Evolutionary conservation across 257 asterid species (phyloP), one percentile per base, ranked within the genome.

Genomic region (Nicotiana attenuata): DNA sequence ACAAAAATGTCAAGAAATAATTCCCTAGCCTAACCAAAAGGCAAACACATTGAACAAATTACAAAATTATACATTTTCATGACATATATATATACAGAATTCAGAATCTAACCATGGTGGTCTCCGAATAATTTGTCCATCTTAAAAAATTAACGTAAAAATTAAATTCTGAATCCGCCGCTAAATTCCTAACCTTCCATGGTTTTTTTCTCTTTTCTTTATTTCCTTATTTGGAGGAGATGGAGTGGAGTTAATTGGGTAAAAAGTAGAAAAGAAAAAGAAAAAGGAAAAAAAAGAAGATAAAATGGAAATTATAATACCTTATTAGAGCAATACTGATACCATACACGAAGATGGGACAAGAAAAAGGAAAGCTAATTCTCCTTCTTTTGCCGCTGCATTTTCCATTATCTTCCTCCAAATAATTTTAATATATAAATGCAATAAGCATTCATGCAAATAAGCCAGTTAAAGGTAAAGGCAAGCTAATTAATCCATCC

Each of bases 381-480:
- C 86, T 85, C 86, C 91, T 77, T 86, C 81, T 83, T 81, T 83
- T 83, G 83, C 80, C 69, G 65, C 85, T 83, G 84, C 82, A 82
- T 87, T 82, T 77, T 76, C 89, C 87, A 85, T 84, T 41, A 75
- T 33, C 82, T 71, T 68, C 22, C 83, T 81, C 85, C 87, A 76
- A 57, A 83, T 66, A 55, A 76, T 81, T 83, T 85, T 45, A 82
- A 82, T 28, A 31, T 65, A 82, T 60, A 81, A 84, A 80, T 80
- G 82, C 10, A 47, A 82, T 91, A 89, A 89, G 91, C 94, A 88
- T 68, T 82, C 86, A 75, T 76, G 63, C 82, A 41, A 38, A 52
- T 26, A 81, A 52, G 77, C 53, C 6, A 28, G 4, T 65, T 80
- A 66, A 14, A 14, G 69, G 38, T 64, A 26, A 64, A 64, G 0